Conservation (phyloP, 1,284 basidiomycete genomes). For the Prillingera fragicola region DNA sequence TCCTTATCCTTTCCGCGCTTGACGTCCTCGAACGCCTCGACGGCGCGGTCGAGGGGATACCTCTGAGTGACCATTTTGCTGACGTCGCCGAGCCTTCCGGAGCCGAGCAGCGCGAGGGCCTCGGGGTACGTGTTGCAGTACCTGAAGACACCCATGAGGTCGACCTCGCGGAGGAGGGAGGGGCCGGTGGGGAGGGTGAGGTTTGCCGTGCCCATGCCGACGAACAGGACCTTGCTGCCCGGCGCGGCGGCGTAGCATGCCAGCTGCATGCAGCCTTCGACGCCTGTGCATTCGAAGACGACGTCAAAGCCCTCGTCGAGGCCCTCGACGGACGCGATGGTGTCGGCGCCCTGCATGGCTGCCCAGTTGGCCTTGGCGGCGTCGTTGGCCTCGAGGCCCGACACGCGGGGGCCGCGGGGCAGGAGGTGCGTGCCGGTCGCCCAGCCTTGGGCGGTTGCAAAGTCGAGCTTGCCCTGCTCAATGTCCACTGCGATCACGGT, state of each 20-base stretch:
- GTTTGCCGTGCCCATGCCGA: slow-evolving; percentile 89
- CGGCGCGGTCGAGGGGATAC: slow-evolving; percentile 61
- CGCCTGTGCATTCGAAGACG: slow-evolving; percentile 87
- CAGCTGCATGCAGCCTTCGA: slow-evolving; percentile 83
- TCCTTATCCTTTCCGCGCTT: slow-evolving; percentile 66
- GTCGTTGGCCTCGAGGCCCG: slow-evolving; percentile 61
- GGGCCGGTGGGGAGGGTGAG: slow-evolving; percentile 74
- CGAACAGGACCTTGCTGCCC: slow-evolving; percentile 82
- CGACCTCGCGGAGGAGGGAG: slow-evolving; percentile 82
- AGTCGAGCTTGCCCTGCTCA: slow-evolving; percentile 70
- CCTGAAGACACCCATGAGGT: slow-evolving; percentile 82
- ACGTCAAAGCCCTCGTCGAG: slow-evolving; percentile 77
- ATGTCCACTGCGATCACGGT: slow-evolving; percentile 77
- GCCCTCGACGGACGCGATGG: slow-evolving; percentile 37
- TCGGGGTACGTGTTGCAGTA: slow-evolving; percentile 74
- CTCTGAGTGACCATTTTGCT: slow-evolving; percentile 76
- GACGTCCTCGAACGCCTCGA: slow-evolving; percentile 72
- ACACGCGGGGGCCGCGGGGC: slow-evolving; percentile 50
- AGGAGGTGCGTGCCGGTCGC: slow-evolving; percentile 67
- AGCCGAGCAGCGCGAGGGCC: slow-evolving; percentile 68
- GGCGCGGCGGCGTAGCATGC: slow-evolving; percentile 67
- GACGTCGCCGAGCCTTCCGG: slow-evolving; percentile 58
- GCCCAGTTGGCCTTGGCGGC: slow-evolving; percentile 60
- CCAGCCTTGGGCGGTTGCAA: slow-evolving; percentile 68
- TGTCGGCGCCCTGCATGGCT: slow-evolving; percentile 36